Conservation (phyloP, 2,329 filamentous ascomycete genomes). For the Teratosphaeria gauchensis region DNA sequence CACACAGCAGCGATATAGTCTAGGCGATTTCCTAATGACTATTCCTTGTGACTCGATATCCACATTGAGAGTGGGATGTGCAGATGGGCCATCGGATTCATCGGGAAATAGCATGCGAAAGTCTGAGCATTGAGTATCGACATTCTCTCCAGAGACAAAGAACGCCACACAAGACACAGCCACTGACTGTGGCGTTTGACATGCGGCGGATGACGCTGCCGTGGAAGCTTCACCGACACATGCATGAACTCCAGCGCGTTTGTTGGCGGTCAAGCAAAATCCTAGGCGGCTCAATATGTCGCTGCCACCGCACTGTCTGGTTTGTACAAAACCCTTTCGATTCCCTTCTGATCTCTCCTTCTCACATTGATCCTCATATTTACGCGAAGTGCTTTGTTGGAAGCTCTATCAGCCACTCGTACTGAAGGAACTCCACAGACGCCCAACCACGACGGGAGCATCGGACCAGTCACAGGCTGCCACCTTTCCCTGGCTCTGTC, state of each 20-base stretch:
- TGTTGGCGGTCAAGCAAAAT: not conserved
- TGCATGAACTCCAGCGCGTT: not conserved
- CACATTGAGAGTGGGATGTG: no score
- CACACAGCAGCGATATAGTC: no score
- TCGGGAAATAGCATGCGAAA: no score
- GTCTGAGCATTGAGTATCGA: no score
- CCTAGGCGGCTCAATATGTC: not conserved
- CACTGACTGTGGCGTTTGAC: not conserved
- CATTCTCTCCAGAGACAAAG: not conserved
- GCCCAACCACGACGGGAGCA: not conserved
- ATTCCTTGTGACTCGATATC: no score
- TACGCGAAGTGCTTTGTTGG: not conserved
- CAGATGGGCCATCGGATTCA: no score
- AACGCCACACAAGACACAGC: not conserved
- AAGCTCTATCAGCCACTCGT: not conserved
- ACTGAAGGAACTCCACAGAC: not conserved
- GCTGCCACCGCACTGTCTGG: not conserved
- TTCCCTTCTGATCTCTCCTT: not conserved
- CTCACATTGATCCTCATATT: not conserved
- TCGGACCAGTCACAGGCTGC: constrained; percentile 1
- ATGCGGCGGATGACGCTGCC: not conserved
- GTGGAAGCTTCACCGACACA: not conserved
- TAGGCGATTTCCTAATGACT: no score
- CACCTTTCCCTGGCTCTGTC: not conserved
- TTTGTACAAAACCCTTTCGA: not conserved